A percentile compares a stretch with the other conserved stretches of the same genome.
phyloP scores from a whole-genome alignment of 768 basidiomycete genomes.

The Lentinula edodes region DNA sequence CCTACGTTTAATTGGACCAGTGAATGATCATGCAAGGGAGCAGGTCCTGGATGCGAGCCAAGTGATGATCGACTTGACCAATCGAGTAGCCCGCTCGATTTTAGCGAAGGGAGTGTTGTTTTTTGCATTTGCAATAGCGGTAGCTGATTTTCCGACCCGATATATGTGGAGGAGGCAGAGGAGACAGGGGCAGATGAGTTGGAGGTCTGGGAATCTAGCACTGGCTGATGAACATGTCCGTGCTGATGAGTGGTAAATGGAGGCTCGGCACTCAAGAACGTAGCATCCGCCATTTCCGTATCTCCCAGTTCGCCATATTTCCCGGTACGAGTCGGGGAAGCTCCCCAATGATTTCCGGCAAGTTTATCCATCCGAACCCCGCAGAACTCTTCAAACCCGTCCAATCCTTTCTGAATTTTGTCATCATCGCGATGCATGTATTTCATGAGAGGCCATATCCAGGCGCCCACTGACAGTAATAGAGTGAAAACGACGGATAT shows the following conservation, averaged over 20 bases:
- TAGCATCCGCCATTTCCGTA: neutral
- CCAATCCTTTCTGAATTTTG: neutral
- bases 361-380: conserved; percentile 6
- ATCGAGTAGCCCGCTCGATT: conserved; percentile 5
- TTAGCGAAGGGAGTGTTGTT: conserved; percentile 2
- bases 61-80: conserved; percentile 1
- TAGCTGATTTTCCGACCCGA: neutral
- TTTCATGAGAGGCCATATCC: conserved; percentile 4
- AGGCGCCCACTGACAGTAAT: neutral
- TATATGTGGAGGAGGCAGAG: neutral
- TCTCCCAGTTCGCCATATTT: neutral
- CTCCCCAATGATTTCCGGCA: neutral
- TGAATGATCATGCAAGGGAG: neutral
- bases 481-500: neutral
- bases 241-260: too few species aligned
- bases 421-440: conserved; percentile 2
- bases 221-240: neutral
- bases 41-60: neutral
- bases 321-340: neutral
- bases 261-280: neutral
- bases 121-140: conserved; percentile 1
- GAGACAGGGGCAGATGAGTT: neutral
- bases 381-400: conserved; percentile 3
- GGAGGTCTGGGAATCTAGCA: neutral
- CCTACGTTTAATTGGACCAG: neutral